Conservation (phyloP, 129 eudicot genomes). For the Tagetes erecta region DNA sequence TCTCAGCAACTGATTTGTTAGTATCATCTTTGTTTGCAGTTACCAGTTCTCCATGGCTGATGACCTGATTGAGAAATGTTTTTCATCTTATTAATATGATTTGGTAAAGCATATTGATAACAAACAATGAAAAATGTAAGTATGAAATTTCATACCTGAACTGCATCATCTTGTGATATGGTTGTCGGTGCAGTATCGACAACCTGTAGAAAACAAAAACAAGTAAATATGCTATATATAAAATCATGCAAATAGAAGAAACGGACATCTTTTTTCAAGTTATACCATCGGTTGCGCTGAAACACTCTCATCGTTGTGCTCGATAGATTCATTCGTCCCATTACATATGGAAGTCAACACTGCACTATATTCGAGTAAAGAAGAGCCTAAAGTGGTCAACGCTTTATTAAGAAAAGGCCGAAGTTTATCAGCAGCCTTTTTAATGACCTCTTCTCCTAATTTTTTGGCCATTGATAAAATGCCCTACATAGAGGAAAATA, state of each 20-base stretch:
- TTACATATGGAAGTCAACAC: conserved; percentile 55
- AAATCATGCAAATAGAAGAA: background rate
- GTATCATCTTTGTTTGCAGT: conserved; percentile 38
- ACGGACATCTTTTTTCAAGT: background rate
- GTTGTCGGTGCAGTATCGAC: conserved; percentile 32
- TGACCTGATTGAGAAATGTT: conserved; percentile 19
- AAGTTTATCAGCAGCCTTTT: conserved; percentile 54
- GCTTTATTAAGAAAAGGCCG: conserved; percentile 51
- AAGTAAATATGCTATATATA: background rate
- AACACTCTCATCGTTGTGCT: conserved; percentile 42
- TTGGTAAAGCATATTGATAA: conserved; percentile 1
- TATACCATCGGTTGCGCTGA: conserved; percentile 45
- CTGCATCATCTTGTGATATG: conserved; percentile 30
- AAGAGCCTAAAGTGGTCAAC: conserved; percentile 36
- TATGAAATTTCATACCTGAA: conserved; percentile 34
- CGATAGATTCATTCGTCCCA: conserved; percentile 31
- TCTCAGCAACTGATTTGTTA: conserved; percentile 34
- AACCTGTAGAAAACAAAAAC: conserved; percentile 33
- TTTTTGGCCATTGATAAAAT: conserved; percentile 53
- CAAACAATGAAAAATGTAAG: conserved; percentile 9
- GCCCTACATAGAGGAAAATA: conserved; percentile 44
- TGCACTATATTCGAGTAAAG: conserved; percentile 56
- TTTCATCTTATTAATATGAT: conserved; percentile 11
- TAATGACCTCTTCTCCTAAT: conserved; percentile 62
- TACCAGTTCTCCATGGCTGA: conserved; percentile 42